A percentile compares a stretch with the other conserved stretches of the same genome.
phyloP scores from a whole-genome alignment of 2,329 filamentous ascomycete genomes.

The Colletotrichum magnum region DNA sequence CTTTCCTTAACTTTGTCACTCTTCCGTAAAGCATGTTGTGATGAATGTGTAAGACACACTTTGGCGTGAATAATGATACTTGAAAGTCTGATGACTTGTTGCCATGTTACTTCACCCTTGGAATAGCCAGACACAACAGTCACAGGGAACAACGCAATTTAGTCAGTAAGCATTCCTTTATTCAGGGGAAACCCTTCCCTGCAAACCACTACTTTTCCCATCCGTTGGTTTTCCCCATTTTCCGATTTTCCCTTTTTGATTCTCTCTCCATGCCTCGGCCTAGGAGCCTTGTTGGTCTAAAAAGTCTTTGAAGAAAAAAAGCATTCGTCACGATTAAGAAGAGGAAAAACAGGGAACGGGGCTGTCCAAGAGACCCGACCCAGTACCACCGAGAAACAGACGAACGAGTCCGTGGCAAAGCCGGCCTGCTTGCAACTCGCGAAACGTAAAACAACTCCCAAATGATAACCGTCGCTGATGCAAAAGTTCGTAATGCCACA shows the following conservation, averaged over 20 bases:
- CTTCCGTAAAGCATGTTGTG: no score
- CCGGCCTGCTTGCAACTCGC: not conserved
- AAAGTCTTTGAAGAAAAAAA: not conserved
- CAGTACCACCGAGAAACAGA: slow-evolving; percentile 6
- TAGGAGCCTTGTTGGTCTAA: slow-evolving; percentile 4
- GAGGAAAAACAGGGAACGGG: not conserved
- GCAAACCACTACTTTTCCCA: not conserved
- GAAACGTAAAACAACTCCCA: slow-evolving; percentile 6
- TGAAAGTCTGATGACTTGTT: no score
- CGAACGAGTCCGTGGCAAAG: slow-evolving; percentile 10
- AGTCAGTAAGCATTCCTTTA: no score
- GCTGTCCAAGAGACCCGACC: not conserved
- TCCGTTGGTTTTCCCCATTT: not conserved
- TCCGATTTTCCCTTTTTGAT: not conserved
- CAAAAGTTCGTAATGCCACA: slow-evolving; percentile 27
- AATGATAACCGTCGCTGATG: slow-evolving; percentile 38
- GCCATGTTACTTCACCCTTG: no score
- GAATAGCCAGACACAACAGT: no score
- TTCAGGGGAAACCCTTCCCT: no score
- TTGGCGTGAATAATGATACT: no score
- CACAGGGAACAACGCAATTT: no score
- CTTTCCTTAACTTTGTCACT: no score
- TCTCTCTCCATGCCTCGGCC: slow-evolving; percentile 8
- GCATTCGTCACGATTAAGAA: not conserved
- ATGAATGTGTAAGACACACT: no score